A percentile compares a stretch with the other conserved stretches of the same genome.
Evolutionary conservation across 1,284 basidiomycete species (phyloP).

Genomic region (Sutorius eximius): DNA sequence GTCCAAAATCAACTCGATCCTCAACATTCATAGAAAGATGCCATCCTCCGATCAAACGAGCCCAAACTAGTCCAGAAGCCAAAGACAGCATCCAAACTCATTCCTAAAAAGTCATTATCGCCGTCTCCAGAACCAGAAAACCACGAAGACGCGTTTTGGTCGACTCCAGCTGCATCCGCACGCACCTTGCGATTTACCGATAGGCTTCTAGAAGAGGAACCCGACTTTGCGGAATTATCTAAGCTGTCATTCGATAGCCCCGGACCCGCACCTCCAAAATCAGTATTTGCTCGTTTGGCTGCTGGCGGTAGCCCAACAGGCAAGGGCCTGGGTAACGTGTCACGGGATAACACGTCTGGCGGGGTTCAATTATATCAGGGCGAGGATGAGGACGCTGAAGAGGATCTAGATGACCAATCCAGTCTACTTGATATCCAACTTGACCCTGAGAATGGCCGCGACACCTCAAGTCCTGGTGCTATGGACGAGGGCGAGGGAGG

Average conservation of each 20-base stretch:
- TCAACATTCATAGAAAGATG: constrained; percentile 43
- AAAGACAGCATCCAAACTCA: constrained; percentile 12
- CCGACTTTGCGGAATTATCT: constrained; percentile 54
- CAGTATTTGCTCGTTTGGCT: constrained; percentile 29
- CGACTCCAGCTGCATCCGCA: constrained; percentile 52
- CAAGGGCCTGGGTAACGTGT: constrained; percentile 5
- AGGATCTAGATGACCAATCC: constrained; percentile 12
- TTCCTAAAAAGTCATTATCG: constrained; percentile 7
- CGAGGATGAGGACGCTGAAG: constrained; percentile 2
- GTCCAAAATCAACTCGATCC: neutral
- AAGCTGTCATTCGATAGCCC: constrained; percentile 54
- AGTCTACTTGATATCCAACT: constrained; percentile 12
- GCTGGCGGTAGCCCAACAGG: constrained; percentile 8
- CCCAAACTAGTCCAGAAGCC: constrained; percentile 12
- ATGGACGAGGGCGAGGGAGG: constrained; percentile 20
- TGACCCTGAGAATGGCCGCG: constrained; percentile 6
- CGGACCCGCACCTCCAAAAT: constrained; percentile 33
- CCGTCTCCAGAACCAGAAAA: constrained; percentile 32
- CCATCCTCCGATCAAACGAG: constrained; percentile 37
- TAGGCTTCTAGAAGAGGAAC: constrained; percentile 62
- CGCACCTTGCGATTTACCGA: constrained; percentile 62
- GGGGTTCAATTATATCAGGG: neutral
- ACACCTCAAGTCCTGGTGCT: neutral
- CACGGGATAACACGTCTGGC: constrained; percentile 10
- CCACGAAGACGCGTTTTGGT: constrained; percentile 60